Base-by-base conservation (phyloP, 140 eudicot genomes). In the Bidens hawaiensis region DNA sequence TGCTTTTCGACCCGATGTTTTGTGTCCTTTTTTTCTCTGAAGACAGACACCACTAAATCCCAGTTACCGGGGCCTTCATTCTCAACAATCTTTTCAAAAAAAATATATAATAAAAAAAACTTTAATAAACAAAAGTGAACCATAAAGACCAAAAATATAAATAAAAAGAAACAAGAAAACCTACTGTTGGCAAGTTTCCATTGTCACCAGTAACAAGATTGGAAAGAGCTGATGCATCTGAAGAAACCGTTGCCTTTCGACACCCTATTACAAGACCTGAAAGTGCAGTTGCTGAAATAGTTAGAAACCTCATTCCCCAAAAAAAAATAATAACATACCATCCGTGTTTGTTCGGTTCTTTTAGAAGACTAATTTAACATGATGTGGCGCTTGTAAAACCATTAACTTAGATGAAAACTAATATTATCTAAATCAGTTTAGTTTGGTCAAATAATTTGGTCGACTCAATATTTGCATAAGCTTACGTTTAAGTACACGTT, bases 201-300 rank as follows among this genome's bases (percentile, higher is more conserved):
- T 55, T 62, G 24, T 26, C 60, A 22, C 76, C 86, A 27, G 47
- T 64, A 28, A 33, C 83, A 63, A 77, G 74, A 49, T 67, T 82
- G 23, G 78, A 62, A 65, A 65, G 62, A 16, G 76, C n/a, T n/a
- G 79, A 64, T 41, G 67, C 60, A 45, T 73, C 78, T 21, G 46
- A 64, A 33, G 76, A 54, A 78, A 31, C 66, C 53, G 85, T 16
- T 53, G 96, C 85, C 91, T 85, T 91, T 34, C 96, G 88, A 69
- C 65, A 82, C 53, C 95, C 95, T 60, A 91, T 80, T 36, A 91
- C 82, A 67, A 91, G 87, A n/a, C n/a, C n/a, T n/a, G n/a, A n/a
- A n/a, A n/a, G n/a, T n/a, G n/a, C n/a, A n/a, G n/a, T n/a, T n/a
- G n/a, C n/a, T n/a, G n/a, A n/a, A n/a, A n/a, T n/a, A n/a, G n/a